Evolutionary conservation across 805 yeast species (phyloP).

Genomic region (Candida qinlingensis): DNA sequence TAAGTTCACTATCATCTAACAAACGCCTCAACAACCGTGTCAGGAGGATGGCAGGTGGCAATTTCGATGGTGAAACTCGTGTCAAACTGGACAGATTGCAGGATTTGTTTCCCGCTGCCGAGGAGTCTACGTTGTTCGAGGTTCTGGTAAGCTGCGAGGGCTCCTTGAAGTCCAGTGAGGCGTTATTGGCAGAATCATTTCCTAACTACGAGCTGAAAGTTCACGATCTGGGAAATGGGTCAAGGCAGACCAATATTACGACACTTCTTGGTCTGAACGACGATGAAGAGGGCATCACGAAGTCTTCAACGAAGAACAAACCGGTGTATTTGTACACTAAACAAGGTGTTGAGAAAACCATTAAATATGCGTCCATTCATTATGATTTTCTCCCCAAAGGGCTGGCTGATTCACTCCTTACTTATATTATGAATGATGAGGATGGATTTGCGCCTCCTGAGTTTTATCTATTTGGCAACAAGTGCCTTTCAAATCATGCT

Average conservation of each 20-base stretch:
- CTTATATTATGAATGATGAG: conserved; percentile 37
- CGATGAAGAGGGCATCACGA: neutral
- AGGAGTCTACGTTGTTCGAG: neutral
- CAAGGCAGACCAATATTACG: neutral
- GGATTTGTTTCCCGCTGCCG: conserved; percentile 17
- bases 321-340: neutral
- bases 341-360: conserved; percentile 41
- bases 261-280: neutral
- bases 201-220: neutral
- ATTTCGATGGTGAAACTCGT: neutral
- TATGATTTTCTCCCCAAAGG: conserved; percentile 46
- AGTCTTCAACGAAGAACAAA: neutral
- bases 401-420: conserved; percentile 40
- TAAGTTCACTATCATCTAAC: neutral
- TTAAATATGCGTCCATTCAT: conserved; percentile 49
- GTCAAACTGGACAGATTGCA: conserved; percentile 6
- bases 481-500: conserved; percentile 52
- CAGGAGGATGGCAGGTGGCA: neutral
- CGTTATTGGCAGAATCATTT: neutral
- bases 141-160: neutral
- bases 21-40: neutral
- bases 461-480: conserved; percentile 60
- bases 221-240: neutral
- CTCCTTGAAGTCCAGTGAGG: neutral
- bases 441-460: conserved; percentile 35